A percentile compares a stretch with the other conserved stretches of the same genome.
Evolutionary conservation across 345 rosid species (phyloP).

Genomic region (Bruguiera gymnorhiza): DNA sequence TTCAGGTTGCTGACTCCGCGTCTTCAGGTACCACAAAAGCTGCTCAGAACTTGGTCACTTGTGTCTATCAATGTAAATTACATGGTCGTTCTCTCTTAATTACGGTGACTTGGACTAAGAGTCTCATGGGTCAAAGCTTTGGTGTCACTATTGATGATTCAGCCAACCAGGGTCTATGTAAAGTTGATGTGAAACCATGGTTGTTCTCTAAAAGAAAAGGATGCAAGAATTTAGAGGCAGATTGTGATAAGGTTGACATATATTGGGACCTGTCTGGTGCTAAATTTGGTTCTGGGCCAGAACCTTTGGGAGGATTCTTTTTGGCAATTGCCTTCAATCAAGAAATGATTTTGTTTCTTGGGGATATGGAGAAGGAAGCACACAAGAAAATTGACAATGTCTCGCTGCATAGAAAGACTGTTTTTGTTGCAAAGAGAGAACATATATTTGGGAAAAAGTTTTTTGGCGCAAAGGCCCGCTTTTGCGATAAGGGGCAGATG

Average conservation of each 20-base stretch:
- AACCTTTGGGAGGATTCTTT: conserved; percentile 69
- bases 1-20: conserved; percentile 85
- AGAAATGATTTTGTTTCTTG: conserved; percentile 64
- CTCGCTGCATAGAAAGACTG: conserved; percentile 38
- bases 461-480: conserved; percentile 70
- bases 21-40: conserved; percentile 51
- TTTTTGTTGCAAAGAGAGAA: conserved; percentile 66
- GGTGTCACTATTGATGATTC: conserved; percentile 68
- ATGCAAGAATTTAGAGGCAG: conserved; percentile 50
- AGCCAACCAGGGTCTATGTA: conserved; percentile 57
- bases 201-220: conserved; percentile 82
- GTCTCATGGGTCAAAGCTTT: conserved; percentile 82
- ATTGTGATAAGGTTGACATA: conserved; percentile 49
- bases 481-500: conserved; percentile 52
- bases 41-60: conserved; percentile 76
- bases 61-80: conserved; percentile 66
- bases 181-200: conserved; percentile 89
- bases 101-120: conserved; percentile 80
- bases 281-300: conserved; percentile 79
- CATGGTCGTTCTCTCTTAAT: conserved; percentile 58
- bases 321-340: conserved; percentile 60
- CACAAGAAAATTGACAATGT: conserved; percentile 52
- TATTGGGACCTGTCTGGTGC: conserved; percentile 77
- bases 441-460: conserved; percentile 79
- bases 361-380: conserved; percentile 82